A percentile compares a stretch with the other conserved stretches of the same genome.
These are phyloP conservation scores for Tetrapisispora taiwanensis DNA, from an alignment of 805 yeast genomes.

Conservation along the genomic window DNA sequence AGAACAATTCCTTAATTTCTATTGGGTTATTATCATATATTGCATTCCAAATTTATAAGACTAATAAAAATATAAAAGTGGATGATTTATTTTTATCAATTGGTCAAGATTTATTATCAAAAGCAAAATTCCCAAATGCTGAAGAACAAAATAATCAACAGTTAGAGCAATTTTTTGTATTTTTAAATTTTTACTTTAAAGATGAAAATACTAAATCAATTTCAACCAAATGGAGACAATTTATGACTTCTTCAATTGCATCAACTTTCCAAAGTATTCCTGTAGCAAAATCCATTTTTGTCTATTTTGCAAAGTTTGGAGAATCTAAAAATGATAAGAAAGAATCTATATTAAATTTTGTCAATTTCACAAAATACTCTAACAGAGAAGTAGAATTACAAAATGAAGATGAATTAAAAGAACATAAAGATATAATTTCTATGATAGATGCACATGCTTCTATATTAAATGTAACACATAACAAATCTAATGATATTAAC, in stretches of 20 bases:
- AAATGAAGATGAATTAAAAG: constrained; percentile 26
- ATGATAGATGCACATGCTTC: constrained; percentile 20
- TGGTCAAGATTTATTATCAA: constrained; percentile 14
- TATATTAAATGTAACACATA: constrained; percentile 9
- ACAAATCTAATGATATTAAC: constrained; percentile 7
- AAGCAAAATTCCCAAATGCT: constrained; percentile 37
- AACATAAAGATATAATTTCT: constrained; percentile 32
- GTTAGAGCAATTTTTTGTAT: constrained; percentile 25
- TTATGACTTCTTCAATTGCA: constrained; percentile 29
- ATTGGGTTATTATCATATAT: not conserved
- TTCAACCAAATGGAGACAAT: constrained; percentile 16
- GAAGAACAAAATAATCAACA: constrained; percentile 25
- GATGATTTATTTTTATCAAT: constrained; percentile 13
- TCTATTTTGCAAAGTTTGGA: constrained; percentile 17
- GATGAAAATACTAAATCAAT: constrained; percentile 8
- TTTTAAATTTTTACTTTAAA: constrained; percentile 23
- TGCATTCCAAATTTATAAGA: constrained; percentile 1
- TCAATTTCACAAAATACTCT: constrained; percentile 34
- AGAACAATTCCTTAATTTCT: not conserved
- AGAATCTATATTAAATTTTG: constrained; percentile 27
- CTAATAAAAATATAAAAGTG: constrained; percentile 1
- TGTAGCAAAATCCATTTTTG: constrained; percentile 30
- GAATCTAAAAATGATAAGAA: constrained; percentile 12
- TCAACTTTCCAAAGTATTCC: constrained; percentile 38
- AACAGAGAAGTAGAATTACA: constrained; percentile 31